Percentiles rank a stretch among this genome's conserved stretches.
These are phyloP conservation scores for Amphibolis antarctica DNA, from an alignment of 106 monocot species.

Conservation along the genomic window DNA sequence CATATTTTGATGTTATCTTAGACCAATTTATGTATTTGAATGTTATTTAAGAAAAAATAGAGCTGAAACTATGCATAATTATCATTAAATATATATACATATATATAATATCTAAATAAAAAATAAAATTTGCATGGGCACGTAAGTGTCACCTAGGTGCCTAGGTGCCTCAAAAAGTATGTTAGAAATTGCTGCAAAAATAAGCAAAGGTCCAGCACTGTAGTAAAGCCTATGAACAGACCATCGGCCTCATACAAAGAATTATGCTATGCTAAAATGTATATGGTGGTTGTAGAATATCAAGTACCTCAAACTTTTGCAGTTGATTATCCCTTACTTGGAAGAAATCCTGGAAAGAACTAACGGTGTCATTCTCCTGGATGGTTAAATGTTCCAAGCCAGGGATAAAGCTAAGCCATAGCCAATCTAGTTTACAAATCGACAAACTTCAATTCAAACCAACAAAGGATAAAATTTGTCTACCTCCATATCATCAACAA, in stretches of 20 bases:
- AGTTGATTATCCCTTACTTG: constrained; percentile 20
- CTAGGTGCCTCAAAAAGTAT: too few relatives aligned
- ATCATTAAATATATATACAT: too few relatives aligned
- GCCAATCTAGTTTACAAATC: too few relatives aligned
- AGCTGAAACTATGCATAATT: too few relatives aligned
- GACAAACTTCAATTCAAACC: not conserved
- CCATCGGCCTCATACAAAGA: not conserved
- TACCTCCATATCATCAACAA: constrained; percentile 75
- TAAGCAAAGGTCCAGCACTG: not conserved
- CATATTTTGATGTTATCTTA: too few relatives aligned
- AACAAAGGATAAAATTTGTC: constrained; percentile 1
- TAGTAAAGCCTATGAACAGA: not conserved
- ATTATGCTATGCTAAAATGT: too few relatives aligned
- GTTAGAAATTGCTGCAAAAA: too few relatives aligned
- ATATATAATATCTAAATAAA: too few relatives aligned
- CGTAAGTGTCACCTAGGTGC: too few relatives aligned
- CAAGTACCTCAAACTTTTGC: constrained; percentile 42
- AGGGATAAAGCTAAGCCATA: not conserved
- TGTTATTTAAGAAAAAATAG: too few relatives aligned
- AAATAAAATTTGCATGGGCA: too few relatives aligned
- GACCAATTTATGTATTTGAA: too few relatives aligned
- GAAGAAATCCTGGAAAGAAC: constrained; percentile 36
- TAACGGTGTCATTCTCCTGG: not conserved
- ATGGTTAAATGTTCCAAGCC: not conserved
- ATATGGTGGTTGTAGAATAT: not conserved